Base-by-base conservation (phyloP, 1,284 basidiomycete species). In the Tetrapyrgos nigripes region DNA sequence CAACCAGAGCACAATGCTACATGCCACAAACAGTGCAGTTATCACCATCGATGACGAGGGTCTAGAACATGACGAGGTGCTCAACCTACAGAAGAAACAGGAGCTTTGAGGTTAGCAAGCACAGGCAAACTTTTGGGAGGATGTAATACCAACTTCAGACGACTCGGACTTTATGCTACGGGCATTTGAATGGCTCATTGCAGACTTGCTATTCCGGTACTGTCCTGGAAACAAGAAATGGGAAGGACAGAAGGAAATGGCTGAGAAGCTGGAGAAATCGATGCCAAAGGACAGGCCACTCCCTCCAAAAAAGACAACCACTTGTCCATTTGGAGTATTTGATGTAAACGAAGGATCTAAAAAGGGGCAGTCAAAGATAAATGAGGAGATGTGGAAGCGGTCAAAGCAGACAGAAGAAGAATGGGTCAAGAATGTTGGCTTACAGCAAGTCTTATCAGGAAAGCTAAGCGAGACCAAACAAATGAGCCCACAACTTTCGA, bases 321-420 rank as follows among this genome's bases (percentile, higher is more conserved):
- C 63, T 19, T 60, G 61, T 3, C 66, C 68, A 8, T 61, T 71
- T 27, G 66, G 69, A 40, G 67, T 67, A 27, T 67, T 71, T 55
- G 65, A 66, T 53, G 57, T 63, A 1, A 55, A 65, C 55, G 64
- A 67, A 44, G 66, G 63, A 3, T 67, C 64, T 4, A 73, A 63
- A 50, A 62, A 62, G 43, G 67, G 67, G 0, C 47, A 65, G 6
- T 49, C 68, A 14, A 53, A 61, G 9, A 48, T 65, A 29, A 21
- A 65, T 5, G 50, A 56, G 9, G 58, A 51, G 0, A 61, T 67
- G 19, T 63, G 55, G 43, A 50, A 64, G 35, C 50, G 56, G 23
- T 43, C 57, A 17, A 43, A 26, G n/a, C 26, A 67, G 14, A 51
- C 60, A 5, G 53, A 61, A 21, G 58, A 53, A 17, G 23, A 57